Base-by-base conservation (phyloP, 768 basidiomycete genomes). In the Mycena indigotica region DNA sequence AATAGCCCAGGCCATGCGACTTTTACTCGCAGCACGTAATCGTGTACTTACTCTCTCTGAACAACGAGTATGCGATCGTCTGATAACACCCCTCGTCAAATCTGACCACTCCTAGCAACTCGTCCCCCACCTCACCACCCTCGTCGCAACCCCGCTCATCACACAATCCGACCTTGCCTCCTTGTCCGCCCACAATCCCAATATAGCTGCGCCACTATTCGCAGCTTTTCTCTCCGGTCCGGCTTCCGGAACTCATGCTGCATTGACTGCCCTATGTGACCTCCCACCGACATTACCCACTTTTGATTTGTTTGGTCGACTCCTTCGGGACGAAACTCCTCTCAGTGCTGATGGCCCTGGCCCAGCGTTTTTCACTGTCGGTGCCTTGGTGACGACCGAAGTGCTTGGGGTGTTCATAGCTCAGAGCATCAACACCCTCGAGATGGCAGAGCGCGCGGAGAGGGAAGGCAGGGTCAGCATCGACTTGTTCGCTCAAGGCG, bases 31-130 rank as follows among this genome's bases (percentile, higher is more conserved):
- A 32, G 88, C 87, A 39, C 83, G 88, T 52, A 82, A 85, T 59
- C 84, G 90, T 50, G 88, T 86, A 24, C 81, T 92, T 40, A 86
- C 83, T 30, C 81, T 92, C 50, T 78, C 87, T 35, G 90, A 92
- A 75, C 87, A 88, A 77, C 83, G 89, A 55, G 87, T 89, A 67
- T 53, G 44, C 41, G 28, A 39, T 50, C 28, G 26, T 41, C 32
- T 19, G 28, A 12, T 10, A 38, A 13, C 25, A 6, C 35, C 35
- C n/a, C n/a, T 3, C 13, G n/a, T 15, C 28, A 53, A 2, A 26
- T 28, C 38, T 28, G 40, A 62, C 48, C 55, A 25, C 29, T 50
- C 45, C 23, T 69, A 88, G 87, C 66, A 77, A 51, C 76, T 91
- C 60, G 68, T 68, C 35, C 87, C 88, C 19, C 59, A 92, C 72